phyloP scores from a whole-genome alignment of 2,329 filamentous ascomycete genomes.

The Penicillium sclerotigenum region DNA sequence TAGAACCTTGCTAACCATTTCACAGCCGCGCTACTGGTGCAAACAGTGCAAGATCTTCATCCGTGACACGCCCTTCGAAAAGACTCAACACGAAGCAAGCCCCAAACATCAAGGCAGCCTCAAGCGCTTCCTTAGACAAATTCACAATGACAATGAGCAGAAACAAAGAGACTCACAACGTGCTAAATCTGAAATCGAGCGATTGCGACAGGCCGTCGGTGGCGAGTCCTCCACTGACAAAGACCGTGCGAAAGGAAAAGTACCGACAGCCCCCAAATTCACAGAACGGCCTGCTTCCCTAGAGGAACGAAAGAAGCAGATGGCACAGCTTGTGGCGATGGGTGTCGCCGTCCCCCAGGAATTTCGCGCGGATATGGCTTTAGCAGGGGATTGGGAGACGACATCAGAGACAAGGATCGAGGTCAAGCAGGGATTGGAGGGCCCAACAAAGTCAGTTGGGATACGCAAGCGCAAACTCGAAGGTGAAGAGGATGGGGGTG shows the following conservation, averaged over 20 bases:
- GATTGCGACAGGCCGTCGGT: slow-evolving; percentile 73
- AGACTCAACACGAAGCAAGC: slow-evolving; percentile 83
- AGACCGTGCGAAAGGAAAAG: slow-evolving; percentile 27
- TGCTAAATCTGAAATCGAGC: slow-evolving; percentile 78
- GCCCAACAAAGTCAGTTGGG: slow-evolving; percentile 39
- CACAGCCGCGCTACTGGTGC: slow-evolving; percentile 87
- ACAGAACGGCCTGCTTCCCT: slow-evolving; percentile 47
- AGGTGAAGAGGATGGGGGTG: slow-evolving; percentile 42
- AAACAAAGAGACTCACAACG: slow-evolving; percentile 77
- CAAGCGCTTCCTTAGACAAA: slow-evolving; percentile 82
- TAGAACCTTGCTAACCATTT: slow-evolving; percentile 19
- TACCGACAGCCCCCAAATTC: slow-evolving; percentile 35
- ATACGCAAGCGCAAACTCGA: slow-evolving; percentile 47
- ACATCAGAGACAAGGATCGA: slow-evolving; percentile 51
- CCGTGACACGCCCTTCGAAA: slow-evolving; percentile 87
- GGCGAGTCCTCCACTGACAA: slow-evolving; percentile 37
- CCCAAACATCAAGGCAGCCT: slow-evolving; percentile 79
- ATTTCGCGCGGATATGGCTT: slow-evolving; percentile 74
- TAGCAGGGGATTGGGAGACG: slow-evolving; percentile 83
- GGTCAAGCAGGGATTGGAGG: slow-evolving; percentile 44
- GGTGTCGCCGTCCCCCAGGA: slow-evolving; percentile 80
- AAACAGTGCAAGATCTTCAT: slow-evolving; percentile 92
- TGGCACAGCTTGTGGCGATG: slow-evolving; percentile 82
- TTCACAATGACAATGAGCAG: slow-evolving; percentile 80
- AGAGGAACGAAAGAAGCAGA: slow-evolving; percentile 74